These are phyloP conservation scores for Neoboletus subvelutipes DNA, from an alignment of 768 basidiomycete genomes.

Conservation along the genomic window DNA sequence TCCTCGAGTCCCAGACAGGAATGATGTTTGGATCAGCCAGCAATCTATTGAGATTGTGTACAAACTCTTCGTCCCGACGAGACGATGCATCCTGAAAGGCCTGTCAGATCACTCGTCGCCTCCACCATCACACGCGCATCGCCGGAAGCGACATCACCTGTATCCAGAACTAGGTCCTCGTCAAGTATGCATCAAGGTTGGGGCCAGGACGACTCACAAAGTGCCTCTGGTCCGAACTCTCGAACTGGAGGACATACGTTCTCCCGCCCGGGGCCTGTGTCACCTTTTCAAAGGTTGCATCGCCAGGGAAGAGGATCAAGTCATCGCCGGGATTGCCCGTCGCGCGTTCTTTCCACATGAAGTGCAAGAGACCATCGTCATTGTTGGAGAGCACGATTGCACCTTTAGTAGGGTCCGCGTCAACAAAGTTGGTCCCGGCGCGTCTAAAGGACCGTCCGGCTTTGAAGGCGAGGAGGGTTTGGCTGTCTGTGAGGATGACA, in stretches of 20 bases:
- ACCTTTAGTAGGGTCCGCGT: conserved; percentile 68
- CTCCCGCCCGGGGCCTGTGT: conserved; percentile 62
- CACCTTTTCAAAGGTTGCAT: conserved; percentile 80
- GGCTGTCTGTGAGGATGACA: conserved; percentile 26
- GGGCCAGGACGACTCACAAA: conserved; percentile 60
- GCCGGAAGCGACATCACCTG: conserved; percentile 49
- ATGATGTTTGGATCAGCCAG: conserved; percentile 65
- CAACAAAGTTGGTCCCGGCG: conserved; percentile 64
- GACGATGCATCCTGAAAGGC: conserved; percentile 59
- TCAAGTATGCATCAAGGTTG: background rate
- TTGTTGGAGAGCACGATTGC: conserved; percentile 65
- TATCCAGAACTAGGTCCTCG: conserved; percentile 70
- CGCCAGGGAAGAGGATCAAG: conserved; percentile 82
- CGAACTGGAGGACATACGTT: conserved; percentile 88
- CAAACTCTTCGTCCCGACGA: conserved; percentile 70
- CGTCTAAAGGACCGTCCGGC: conserved; percentile 77
- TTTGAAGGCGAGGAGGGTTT: conserved; percentile 48
- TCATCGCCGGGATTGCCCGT: conserved; percentile 70
- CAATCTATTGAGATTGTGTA: conserved; percentile 66
- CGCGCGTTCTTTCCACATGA: conserved; percentile 75
- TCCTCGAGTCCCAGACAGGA: conserved; percentile 54
- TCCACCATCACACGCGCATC: background rate
- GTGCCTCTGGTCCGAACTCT: conserved; percentile 84
- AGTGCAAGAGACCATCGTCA: conserved; percentile 77
- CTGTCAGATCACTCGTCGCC: conserved; percentile 1